These are phyloP conservation scores for Aphanomyces cochlioides DNA, from an alignment of 352 stramenopile species.

Conservation along the genomic window DNA sequence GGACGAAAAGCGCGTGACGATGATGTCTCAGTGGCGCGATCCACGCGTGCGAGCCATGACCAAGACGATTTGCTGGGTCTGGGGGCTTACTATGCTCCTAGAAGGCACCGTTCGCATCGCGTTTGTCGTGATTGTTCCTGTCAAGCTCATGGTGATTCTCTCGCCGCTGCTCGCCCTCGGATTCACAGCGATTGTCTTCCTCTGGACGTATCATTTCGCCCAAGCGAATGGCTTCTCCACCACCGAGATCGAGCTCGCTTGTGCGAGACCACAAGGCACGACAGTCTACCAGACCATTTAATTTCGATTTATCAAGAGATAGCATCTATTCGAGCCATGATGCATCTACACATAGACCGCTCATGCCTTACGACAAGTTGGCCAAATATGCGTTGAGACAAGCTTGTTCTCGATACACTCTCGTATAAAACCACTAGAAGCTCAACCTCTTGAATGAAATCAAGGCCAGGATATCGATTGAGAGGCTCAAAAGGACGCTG, in stretches of 20 bases:
- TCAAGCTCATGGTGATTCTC: constrained; percentile 22
- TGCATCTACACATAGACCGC: neutral
- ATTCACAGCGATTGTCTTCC: constrained; percentile 2
- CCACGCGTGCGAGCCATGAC: neutral
- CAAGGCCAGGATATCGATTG: too few species aligned
- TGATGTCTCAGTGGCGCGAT: constrained; percentile 16
- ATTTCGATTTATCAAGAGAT: constrained; percentile 1
- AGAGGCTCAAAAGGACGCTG: too few species aligned
- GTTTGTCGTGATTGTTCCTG: neutral
- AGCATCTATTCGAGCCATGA: neutral
- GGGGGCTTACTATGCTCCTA: neutral
- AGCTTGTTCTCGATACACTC: too few species aligned
- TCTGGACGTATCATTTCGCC: constrained; percentile 11
- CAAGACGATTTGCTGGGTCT: constrained; percentile 8
- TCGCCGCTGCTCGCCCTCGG: constrained; percentile 11
- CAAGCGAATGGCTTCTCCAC: neutral
- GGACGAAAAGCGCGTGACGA: constrained; percentile 14
- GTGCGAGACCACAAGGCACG: neutral
- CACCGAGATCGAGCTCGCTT: neutral
- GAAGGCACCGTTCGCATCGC: constrained; percentile 12
- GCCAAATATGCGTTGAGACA: too few species aligned
- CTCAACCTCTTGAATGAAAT: too few species aligned
- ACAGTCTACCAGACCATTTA: constrained; percentile 15
- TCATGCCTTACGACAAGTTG: too few species aligned
- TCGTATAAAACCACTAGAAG: too few species aligned